Evolutionary conservation across 805 yeast genomes (phyloP), one percentile per base, ranked within the genome.

Genomic region (Ogataea pilisensis): DNA sequence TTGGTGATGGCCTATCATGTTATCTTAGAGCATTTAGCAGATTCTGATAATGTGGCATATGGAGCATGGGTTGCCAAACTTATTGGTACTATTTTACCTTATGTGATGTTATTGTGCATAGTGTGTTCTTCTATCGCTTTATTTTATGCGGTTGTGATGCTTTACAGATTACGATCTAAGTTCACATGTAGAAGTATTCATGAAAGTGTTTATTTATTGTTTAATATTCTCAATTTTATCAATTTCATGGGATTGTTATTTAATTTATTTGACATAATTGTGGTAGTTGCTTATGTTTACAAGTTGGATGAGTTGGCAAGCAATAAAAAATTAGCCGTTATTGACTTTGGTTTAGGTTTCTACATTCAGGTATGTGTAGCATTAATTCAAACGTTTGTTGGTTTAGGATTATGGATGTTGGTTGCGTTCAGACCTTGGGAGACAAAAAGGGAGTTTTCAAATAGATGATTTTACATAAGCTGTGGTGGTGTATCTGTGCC

Each of bases 1-100:
- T 61, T 73, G 43, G 69, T 65, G 12, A 48, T 57, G 9, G 67
- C 70, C 1, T 73, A 69, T 51, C 63, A 65, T 17, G 58, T 62
- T 18, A 53, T 62, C 1, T 49, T 68, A 17, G 45, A 54, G n/a
- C 61, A 60, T 20, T 43, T 60, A 18, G 48, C 53, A 1, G 46
- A 45, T 28, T 49, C 46, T 20, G 56, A 52, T 30, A 41, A 39
- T 16, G 29, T 41, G 7, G 49, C 52, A 3, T 48, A 49, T 30
- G 43, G 44, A 5, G 57, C 58, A 9, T 17, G 38, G 25, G 13
- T 53, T 19, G 35, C 49, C 29, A 42, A 34, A 37, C 18, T 37
- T 20, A 20, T 44, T n/a, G 43, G 58, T 27, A 14, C 29, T 3
- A 21, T 50, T 5, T 44, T 57, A 7, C 55, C 56, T 2, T 33